Percentiles rank a stretch among this genome's conserved stretches.
phyloP scores from a whole-genome alignment of 176 grass and related monocot genomes.

The Eragrostis nindensis region DNA sequence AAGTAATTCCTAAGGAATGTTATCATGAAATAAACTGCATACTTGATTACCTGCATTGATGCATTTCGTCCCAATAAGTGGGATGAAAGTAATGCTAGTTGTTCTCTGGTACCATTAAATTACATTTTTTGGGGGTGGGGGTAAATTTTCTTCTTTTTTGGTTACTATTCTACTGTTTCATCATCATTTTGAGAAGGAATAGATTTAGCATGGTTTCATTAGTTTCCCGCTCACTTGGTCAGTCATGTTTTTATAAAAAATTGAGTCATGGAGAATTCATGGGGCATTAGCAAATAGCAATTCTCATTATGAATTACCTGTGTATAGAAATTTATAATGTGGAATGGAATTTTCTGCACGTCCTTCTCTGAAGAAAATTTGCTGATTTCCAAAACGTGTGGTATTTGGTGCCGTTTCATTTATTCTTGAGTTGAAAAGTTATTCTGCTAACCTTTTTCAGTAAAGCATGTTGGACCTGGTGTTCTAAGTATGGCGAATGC shows the following conservation, averaged over 20 bases:
- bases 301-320: background rate
- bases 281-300: background rate
- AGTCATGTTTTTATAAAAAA: no score
- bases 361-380: conserved; percentile 18
- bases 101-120: background rate
- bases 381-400: background rate
- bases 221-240: background rate
- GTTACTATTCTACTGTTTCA: background rate
- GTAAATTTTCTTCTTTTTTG: background rate
- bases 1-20: conserved; percentile 41
- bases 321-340: background rate
- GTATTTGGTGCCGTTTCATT: background rate
- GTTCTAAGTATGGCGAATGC: conserved; percentile 79
- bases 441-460: conserved; percentile 47
- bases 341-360: background rate
- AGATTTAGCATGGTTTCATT: background rate
- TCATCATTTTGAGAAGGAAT: background rate
- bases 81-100: background rate
- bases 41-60: conserved; percentile 4
- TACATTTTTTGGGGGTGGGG: background rate
- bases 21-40: background rate
- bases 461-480: conserved; percentile 69
- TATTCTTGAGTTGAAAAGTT: conserved; percentile 25
- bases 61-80: conserved; percentile 6
- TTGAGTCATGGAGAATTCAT: no score